These are phyloP conservation scores for Aurinia saxatilis DNA, from an alignment of 345 rosid genomes.

Conservation along the genomic window DNA sequence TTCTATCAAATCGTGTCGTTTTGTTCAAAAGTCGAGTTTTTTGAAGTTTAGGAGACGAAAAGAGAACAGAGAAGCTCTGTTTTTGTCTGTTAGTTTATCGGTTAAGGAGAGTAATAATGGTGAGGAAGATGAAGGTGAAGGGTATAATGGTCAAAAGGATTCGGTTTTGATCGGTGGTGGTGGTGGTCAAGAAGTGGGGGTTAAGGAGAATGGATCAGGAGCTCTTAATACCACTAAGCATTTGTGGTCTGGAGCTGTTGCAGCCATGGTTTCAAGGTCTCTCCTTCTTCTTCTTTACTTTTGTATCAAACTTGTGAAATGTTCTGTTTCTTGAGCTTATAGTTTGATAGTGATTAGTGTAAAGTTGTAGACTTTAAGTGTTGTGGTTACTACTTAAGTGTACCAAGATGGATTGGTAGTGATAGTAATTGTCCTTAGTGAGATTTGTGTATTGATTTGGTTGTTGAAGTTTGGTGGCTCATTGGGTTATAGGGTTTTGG, in stretches of 20 bases:
- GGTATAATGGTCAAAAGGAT: conserved; percentile 20
- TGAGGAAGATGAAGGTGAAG: conserved; percentile 42
- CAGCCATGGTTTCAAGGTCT: conserved; percentile 79
- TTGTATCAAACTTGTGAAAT: neutral
- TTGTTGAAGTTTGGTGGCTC: conserved; percentile 23
- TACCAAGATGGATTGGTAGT: no score
- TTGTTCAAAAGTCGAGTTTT: conserved; percentile 23
- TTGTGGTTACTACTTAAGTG: neutral
- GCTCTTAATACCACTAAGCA: conserved; percentile 46
- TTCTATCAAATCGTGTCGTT: conserved; percentile 11
- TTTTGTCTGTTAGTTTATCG: conserved; percentile 67
- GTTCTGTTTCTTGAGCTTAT: neutral
- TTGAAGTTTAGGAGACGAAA: conserved; percentile 25
- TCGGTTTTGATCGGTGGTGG: conserved; percentile 4
- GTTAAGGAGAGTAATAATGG: conserved; percentile 36
- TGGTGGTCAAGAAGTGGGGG: neutral
- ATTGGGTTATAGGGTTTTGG: conserved; percentile 25
- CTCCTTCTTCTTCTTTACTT: conserved; percentile 12
- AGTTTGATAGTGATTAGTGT: neutral
- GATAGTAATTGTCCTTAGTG: no score
- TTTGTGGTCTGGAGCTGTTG: conserved; percentile 78
- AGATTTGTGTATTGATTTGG: conserved; percentile 1
- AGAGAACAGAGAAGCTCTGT: conserved; percentile 32
- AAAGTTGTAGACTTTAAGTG: conserved; percentile 6
- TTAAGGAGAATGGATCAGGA: conserved; percentile 23